Evolutionary conservation across 129 eudicot genomes (phyloP).

Genomic region (Ambrosia trifida): DNA sequence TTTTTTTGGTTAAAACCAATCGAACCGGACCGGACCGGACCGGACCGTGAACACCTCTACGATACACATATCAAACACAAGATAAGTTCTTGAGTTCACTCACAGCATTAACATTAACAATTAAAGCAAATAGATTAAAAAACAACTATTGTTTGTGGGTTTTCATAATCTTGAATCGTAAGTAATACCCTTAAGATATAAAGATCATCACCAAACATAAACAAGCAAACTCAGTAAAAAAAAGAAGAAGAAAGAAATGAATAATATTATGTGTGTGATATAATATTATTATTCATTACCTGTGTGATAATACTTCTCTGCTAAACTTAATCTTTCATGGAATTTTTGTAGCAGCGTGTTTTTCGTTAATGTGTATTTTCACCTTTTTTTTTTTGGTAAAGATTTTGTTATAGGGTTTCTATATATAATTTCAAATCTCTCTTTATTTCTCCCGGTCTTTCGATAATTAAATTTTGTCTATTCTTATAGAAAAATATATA

Average conservation of each 20-base stretch:
- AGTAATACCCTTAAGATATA: too few relatives aligned
- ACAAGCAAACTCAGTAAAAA: background rate
- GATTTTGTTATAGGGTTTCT: background rate
- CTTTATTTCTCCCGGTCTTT: background rate
- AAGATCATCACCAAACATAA: background rate
- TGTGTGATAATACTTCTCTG: background rate
- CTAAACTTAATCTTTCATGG: background rate
- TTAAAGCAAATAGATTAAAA: background rate
- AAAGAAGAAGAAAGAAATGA: background rate
- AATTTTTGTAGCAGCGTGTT: background rate
- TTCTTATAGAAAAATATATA: background rate
- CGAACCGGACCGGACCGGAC: too few relatives aligned
- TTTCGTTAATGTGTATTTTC: background rate
- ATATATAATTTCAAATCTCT: background rate
- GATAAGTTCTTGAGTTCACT: background rate
- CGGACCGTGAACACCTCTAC: too few relatives aligned
- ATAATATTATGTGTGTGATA: too few relatives aligned
- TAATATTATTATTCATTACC: conserved; percentile 1
- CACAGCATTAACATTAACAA: background rate
- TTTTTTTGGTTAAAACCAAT: too few relatives aligned
- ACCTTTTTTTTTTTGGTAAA: background rate
- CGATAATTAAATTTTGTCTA: background rate
- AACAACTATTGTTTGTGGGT: background rate
- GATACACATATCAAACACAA: background rate
- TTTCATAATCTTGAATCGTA: background rate